A percentile compares a stretch with the other conserved stretches of the same genome.
Evolutionary conservation across 2,329 filamentous ascomycete species (phyloP).

Genomic region (Aspergillus ustus): DNA sequence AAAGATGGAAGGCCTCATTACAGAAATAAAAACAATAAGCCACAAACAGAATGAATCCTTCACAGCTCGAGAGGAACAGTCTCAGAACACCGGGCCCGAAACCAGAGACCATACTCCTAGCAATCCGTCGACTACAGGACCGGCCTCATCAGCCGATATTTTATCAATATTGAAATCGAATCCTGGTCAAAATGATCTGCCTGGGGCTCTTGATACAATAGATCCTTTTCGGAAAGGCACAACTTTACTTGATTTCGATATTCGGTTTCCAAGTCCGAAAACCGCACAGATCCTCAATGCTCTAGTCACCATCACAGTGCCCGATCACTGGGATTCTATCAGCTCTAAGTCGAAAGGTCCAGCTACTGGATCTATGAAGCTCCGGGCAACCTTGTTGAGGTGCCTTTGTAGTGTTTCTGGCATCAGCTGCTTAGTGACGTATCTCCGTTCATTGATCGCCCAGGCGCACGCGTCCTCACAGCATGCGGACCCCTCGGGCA

Average conservation of each 20-base stretch:
- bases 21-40: slow-evolving; percentile 44
- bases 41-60: slow-evolving; percentile 26
- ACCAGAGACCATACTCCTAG: slow-evolving; percentile 19
- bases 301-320: slow-evolving; percentile 74
- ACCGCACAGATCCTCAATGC: slow-evolving; percentile 76
- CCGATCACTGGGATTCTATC: slow-evolving; percentile 78
- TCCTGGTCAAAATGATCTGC: slow-evolving; percentile 42
- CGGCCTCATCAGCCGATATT: slow-evolving; percentile 36
- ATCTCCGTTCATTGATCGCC: slow-evolving; percentile 65
- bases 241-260: slow-evolving; percentile 52
- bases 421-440: slow-evolving; percentile 75
- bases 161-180: slow-evolving; percentile 46
- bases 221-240: slow-evolving; percentile 37
- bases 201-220: slow-evolving; percentile 37
- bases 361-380: slow-evolving; percentile 26
- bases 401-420: slow-evolving; percentile 77
- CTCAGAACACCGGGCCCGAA: slow-evolving; percentile 10
- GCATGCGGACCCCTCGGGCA: slow-evolving; percentile 39
- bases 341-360: slow-evolving; percentile 32
- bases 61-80: slow-evolving; percentile 22
- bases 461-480: slow-evolving; percentile 29
- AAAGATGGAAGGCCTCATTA: slow-evolving; percentile 46
- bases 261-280: slow-evolving; percentile 67
- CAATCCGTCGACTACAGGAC: slow-evolving; percentile 22
- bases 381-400: slow-evolving; percentile 56